A percentile compares a stretch with the other conserved stretches of the same genome.
Conservation (phyloP, 129 eudicot species). For the Flaveria trinervia region DNA sequence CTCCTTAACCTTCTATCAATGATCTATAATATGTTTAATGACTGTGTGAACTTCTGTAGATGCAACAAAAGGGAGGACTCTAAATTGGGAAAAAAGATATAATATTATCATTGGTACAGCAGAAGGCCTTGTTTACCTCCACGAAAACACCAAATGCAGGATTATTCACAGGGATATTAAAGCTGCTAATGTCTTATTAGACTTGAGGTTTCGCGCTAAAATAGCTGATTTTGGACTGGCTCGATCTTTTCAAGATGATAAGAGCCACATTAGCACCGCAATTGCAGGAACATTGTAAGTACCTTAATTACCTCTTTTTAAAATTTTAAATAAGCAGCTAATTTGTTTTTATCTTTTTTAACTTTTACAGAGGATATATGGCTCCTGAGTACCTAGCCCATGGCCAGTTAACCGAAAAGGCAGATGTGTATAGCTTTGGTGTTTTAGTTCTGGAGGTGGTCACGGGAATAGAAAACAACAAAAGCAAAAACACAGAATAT, state of each 20-base stretch:
- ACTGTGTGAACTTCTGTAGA: constrained; percentile 36
- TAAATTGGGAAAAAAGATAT: constrained; percentile 35
- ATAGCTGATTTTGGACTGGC: constrained; percentile 28
- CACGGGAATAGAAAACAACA: constrained; percentile 63
- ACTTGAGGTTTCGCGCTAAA: constrained; percentile 24
- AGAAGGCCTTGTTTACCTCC: constrained; percentile 28
- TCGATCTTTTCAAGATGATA: constrained; percentile 28
- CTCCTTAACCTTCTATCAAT: not conserved
- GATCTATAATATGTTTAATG: not conserved
- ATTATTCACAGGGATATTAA: constrained; percentile 29
- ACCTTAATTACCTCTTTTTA: not conserved
- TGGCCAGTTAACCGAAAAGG: constrained; percentile 73
- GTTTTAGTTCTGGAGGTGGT: constrained; percentile 71
- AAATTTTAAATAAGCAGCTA: not conserved
- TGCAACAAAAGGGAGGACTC: constrained; percentile 47
- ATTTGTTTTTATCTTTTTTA: not conserved
- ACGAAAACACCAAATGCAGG: constrained; percentile 18
- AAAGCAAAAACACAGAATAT: constrained; percentile 49
- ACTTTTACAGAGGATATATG: constrained; percentile 56
- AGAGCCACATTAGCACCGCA: constrained; percentile 26
- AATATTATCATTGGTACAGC: constrained; percentile 25
- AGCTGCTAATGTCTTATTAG: constrained; percentile 29
- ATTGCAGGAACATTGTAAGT: constrained; percentile 30
- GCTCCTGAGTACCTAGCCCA: constrained; percentile 81
- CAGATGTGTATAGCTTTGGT: constrained; percentile 75